phyloP scores from a whole-genome alignment of 2,329 filamentous ascomycete species.

The Aspergillus luchuensis region DNA sequence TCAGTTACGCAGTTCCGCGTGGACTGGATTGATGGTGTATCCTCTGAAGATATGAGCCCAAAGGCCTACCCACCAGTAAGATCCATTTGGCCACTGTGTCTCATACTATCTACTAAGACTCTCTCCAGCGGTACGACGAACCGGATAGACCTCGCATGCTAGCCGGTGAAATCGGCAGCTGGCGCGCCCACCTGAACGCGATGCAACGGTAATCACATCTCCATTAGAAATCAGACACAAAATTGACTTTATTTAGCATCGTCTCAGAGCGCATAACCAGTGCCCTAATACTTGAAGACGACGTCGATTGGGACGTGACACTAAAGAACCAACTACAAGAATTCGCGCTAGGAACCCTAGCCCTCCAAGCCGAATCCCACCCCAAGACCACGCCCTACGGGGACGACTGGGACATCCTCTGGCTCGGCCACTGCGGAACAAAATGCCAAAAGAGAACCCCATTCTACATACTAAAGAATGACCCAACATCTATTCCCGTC shows the following conservation, averaged over 20 bases:
- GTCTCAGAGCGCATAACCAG: not conserved
- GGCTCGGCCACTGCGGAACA: constrained; percentile 41
- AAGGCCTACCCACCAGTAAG: constrained; percentile 7
- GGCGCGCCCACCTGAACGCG: constrained; percentile 6
- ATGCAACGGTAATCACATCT: not conserved
- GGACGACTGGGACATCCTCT: constrained; percentile 40
- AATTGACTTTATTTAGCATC: not conserved
- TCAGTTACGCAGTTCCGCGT: constrained; percentile 8
- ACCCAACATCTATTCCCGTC: not conserved
- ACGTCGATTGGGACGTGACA: constrained; percentile 42
- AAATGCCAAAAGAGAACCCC: not conserved
- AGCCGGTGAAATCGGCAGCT: constrained; percentile 4
- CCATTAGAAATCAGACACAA: not conserved
- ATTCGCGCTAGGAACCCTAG: constrained; percentile 35
- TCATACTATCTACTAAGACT: not conserved
- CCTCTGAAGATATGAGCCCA: not conserved
- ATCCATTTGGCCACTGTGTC: not conserved
- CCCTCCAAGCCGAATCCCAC: constrained; percentile 21
- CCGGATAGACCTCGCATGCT: not conserved
- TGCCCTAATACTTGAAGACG: constrained; percentile 53
- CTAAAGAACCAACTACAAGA: constrained; percentile 34
- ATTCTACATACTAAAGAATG: not conserved
- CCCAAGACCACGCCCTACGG: constrained; percentile 30
- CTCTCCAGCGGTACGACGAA: not conserved
- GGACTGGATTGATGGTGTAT: constrained; percentile 7